phyloP scores from a whole-genome alignment of 208 protist genomes.

The Kentomonas sorsogonicus region DNA sequence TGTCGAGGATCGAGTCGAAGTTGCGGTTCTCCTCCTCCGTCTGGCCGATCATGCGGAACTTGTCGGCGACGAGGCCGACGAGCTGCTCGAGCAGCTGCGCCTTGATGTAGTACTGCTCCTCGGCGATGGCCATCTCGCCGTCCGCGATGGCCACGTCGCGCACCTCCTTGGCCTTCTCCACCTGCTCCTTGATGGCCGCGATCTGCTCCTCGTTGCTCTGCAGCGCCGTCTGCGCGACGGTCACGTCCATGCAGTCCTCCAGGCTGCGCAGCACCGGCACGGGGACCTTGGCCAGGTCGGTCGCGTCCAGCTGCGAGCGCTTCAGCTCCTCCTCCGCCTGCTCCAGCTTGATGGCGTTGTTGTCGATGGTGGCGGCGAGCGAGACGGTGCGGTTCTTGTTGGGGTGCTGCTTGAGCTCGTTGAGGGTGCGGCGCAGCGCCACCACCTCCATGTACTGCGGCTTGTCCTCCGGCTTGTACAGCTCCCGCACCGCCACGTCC shows the following conservation, averaged over 20 bases:
- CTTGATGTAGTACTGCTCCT: conserved; percentile 77
- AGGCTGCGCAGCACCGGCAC: conserved; percentile 46
- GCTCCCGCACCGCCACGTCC: conserved; percentile 63
- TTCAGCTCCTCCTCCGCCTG: conserved; percentile 52
- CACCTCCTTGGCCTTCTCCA: conserved; percentile 61
- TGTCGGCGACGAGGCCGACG: conserved; percentile 54
- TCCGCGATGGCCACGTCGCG: conserved; percentile 65
- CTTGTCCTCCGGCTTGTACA: conserved; percentile 77
- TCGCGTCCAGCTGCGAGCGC: conserved; percentile 44
- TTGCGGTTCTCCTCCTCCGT: conserved; percentile 55
- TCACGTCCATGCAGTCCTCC: conserved; percentile 72
- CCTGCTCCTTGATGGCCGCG: conserved; percentile 38
- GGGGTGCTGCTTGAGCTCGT: conserved; percentile 64
- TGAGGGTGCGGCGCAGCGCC: conserved; percentile 50
- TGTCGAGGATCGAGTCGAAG: conserved; percentile 56
- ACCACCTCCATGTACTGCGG: conserved; percentile 69
- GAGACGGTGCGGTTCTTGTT: conserved; percentile 72
- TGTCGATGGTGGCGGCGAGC: conserved; percentile 62
- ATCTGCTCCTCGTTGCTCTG: conserved; percentile 59
- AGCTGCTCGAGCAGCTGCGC: conserved; percentile 66
- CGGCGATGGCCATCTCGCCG: conserved; percentile 68
- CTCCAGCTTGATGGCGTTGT: conserved; percentile 59
- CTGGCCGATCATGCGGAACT: conserved; percentile 59
- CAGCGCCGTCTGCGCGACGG: conserved; percentile 52
- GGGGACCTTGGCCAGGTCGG: conserved; percentile 51